Evolutionary conservation across 2,329 filamentous ascomycete species (phyloP), one percentile per base, ranked within the genome.

Genomic region (Endoconidiophora laricicola): DNA sequence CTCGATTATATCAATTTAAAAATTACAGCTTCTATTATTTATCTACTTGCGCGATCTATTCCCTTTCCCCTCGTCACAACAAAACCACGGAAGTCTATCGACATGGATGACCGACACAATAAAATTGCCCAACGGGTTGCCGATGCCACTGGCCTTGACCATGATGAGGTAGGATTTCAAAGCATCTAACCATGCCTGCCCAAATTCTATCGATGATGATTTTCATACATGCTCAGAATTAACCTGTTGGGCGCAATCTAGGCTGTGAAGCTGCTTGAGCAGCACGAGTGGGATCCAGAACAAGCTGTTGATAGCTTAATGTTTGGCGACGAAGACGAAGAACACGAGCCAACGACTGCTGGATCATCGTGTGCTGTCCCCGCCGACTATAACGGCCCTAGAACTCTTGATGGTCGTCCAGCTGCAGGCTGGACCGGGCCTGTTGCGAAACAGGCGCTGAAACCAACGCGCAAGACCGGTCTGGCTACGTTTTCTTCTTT

Each of bases 191-290:
- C 12, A 4, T 36, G 14, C 44, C 44, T 12, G 22, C 20, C 12
- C 16, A 7, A 26, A 38, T 38, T 14, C 18, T n/a, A 12, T 38
- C 33, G 36, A 22, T 18, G 26, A 10, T 33, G 20, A 6, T 23
- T 20, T 40, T 10, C 44, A 23, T 14, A 38, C 20, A 45, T 33
- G 3, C 4, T 20, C n/a, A 36, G 10, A 18, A 36, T 36, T 37
- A 37, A 46, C 44, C 18, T 20, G 9, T 24, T 7, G 16, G 23
- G 20, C n/a, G 43, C 22, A 36, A 46, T 22, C 7, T 44, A 87
- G 82, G 83, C 83, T 44, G 69, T 70, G 50, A 71, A 80, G 54
- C 83, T 83, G 56, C 76, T 90, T 6, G 67, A 70, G 20, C 71
- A 73, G 36, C 78, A 73, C 58, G 66, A 73, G 55, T 86, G 83